Base-by-base conservation (phyloP, 108 stramenopile genomes). In the Schizochytrium sp. region DNA sequence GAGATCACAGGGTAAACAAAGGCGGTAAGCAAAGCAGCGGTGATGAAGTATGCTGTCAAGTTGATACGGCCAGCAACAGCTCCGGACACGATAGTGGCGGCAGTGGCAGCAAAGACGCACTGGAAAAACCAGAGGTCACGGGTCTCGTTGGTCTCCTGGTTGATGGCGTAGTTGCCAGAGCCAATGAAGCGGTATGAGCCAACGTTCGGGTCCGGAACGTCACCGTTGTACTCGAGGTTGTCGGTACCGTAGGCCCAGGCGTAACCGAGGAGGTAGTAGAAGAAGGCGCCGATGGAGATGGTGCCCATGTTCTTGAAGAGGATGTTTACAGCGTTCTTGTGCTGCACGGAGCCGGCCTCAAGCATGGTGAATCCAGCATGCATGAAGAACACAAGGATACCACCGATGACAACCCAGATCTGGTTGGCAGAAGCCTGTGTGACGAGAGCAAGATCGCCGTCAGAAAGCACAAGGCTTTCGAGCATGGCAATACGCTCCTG, bases 1-100 rank as follows among this genome's bases (percentile, higher is more conserved):
- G 94, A 95, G 56, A 96, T 90, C 17, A 97, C 93, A 2, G 96
- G 96, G 93, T 98, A 98, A 28, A 97, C 95, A 83, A 96, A 95
- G n/a, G 94, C 95, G 8, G 93, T 92, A 61, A 97, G 87, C 57
- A 95, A 50, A 41, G 94, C 72, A 15, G 95, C 94, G 88, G 96
- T 96, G 76, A 94, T 91, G 38, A 96, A 88, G 91, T 98, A 98
- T 50, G 94, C 95, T 8, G 90, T 90, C 91, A 96, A 94, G 72
- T 95, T 95, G 69, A 92, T 92, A 17, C 96, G 90, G 46, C 97
- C 96, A 2, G 96, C 95, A 89, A 95, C 87, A 19, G 94, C 95
- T n/a, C 95, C 94, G 17, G 92, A 93, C 42, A 95, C 94, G 88
- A 96, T 95, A 4, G 95, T 94, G 28, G 92, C 94, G 44, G 95